phyloP scores from a whole-genome alignment of 495 filamentous ascomycete genomes.

The Evernia prunastri region DNA sequence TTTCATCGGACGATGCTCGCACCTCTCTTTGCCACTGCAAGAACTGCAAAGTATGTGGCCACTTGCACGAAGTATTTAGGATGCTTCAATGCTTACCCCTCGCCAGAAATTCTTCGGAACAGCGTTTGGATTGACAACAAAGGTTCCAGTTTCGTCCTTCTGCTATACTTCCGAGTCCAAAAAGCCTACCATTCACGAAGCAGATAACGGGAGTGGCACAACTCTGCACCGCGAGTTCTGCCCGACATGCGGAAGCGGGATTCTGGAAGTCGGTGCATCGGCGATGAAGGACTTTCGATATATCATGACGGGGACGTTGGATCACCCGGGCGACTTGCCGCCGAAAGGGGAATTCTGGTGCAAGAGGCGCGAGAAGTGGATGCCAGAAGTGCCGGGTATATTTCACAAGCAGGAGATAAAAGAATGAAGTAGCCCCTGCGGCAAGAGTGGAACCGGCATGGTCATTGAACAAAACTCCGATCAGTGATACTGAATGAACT shows the following conservation, averaged over 20 bases:
- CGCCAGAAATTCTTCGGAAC: constrained; percentile 53
- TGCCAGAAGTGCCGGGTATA: constrained; percentile 37
- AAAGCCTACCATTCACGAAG: constrained; percentile 44
- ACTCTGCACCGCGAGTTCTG: constrained; percentile 59
- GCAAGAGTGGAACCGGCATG: neutral
- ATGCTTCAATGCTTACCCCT: neutral
- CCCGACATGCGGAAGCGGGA: constrained; percentile 52
- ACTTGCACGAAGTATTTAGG: neutral
- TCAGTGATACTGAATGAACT: neutral
- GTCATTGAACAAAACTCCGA: neutral
- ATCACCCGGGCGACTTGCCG: constrained; percentile 52
- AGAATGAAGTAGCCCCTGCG: constrained; percentile 31
- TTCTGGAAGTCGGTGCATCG: constrained; percentile 48
- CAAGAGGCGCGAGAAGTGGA: constrained; percentile 45
- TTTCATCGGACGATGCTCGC: constrained; percentile 51
- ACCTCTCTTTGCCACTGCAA: constrained; percentile 61
- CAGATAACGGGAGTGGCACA: constrained; percentile 51
- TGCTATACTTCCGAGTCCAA: constrained; percentile 33
- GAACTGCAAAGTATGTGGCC: constrained; percentile 47
- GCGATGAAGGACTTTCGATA: constrained; percentile 48
- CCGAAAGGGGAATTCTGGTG: constrained; percentile 70
- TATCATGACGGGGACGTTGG: constrained; percentile 57
- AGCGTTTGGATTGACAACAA: constrained; percentile 55
- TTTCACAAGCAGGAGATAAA: constrained; percentile 58
- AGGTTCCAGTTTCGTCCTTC: constrained; percentile 47